phyloP scores from a whole-genome alignment of 2,329 filamentous ascomycete genomes.

The Chrysoporthe puriensis region DNA sequence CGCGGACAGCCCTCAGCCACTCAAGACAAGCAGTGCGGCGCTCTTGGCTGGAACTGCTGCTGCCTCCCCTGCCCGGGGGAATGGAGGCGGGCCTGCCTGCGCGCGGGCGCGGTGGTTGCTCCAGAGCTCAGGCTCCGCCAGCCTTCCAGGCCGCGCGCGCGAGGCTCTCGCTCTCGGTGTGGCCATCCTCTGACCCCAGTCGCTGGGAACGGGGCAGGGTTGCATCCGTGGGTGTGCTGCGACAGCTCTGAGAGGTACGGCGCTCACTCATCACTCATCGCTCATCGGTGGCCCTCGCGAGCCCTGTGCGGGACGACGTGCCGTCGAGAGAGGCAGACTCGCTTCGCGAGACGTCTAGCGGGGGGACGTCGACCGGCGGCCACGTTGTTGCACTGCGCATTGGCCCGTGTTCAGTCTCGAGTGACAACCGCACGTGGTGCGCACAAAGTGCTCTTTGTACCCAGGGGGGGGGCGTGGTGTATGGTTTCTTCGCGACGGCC shows the following conservation, averaged over 20 bases:
- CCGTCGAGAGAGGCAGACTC: not conserved
- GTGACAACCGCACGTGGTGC: not conserved
- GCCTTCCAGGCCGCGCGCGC: not conserved
- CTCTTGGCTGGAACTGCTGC: not conserved
- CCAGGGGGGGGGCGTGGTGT: not conserved
- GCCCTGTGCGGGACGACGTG: not conserved
- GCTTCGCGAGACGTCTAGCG: too few relatives aligned
- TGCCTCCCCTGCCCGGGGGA: not conserved
- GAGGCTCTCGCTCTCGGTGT: constrained; percentile 5
- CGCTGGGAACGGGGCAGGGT: not conserved
- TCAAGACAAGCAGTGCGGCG: not conserved
- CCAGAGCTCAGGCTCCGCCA: not conserved
- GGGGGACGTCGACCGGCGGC: too few relatives aligned
- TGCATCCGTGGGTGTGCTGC: constrained; percentile 12
- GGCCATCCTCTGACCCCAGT: constrained; percentile 12
- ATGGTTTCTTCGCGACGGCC: constrained; percentile 11
- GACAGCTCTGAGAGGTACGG: constrained; percentile 3
- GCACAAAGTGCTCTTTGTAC: not conserved
- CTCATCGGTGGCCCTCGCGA: not conserved
- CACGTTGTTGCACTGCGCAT: too few relatives aligned
- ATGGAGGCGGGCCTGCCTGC: not conserved
- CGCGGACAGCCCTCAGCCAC: not conserved
- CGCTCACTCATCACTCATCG: not conserved
- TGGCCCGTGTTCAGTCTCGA: too few relatives aligned
- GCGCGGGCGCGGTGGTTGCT: not conserved